Percentiles rank a stretch among this genome's conserved stretches.
Evolutionary conservation across 2,329 filamentous ascomycete species (phyloP).

Genomic region (Cercospora sp.): DNA sequence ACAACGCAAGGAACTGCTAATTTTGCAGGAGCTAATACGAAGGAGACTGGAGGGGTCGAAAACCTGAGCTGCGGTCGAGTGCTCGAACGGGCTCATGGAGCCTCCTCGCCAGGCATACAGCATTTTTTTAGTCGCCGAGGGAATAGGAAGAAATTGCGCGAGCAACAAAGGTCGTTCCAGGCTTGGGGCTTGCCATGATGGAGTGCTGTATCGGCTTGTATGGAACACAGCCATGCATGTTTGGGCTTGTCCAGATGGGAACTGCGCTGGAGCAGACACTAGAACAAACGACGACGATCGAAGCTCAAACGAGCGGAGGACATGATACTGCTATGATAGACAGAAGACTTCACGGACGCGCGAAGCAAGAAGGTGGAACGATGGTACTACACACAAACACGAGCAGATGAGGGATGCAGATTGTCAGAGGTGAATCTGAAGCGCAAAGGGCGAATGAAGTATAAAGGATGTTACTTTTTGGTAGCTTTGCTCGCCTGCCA

Average conservation of each 20-base stretch:
- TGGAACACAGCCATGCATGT: background rate
- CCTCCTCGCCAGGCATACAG: background rate
- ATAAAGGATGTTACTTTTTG: background rate
- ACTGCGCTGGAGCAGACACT: background rate
- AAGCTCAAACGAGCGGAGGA: background rate
- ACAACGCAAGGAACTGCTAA: constrained; percentile 38
- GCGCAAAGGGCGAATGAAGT: background rate
- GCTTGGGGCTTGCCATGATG: background rate
- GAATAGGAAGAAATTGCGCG: background rate
- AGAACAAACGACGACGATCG: background rate
- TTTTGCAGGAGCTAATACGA: constrained; percentile 41
- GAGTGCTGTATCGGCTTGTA: background rate
- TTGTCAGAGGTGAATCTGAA: background rate
- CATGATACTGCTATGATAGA: background rate
- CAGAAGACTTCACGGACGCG: background rate
- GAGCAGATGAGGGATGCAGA: background rate
- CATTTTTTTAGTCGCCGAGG: background rate
- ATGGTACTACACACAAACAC: background rate
- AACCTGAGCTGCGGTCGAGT: constrained; percentile 24
- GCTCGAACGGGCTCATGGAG: background rate
- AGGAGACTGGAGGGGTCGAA: constrained; percentile 35
- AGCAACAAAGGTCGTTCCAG: background rate
- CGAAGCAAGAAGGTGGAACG: background rate
- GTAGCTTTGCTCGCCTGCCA: background rate
- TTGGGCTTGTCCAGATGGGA: background rate